Base-by-base conservation (phyloP, 2,329 filamentous ascomycete genomes). In the Pleomassaria siparia region DNA sequence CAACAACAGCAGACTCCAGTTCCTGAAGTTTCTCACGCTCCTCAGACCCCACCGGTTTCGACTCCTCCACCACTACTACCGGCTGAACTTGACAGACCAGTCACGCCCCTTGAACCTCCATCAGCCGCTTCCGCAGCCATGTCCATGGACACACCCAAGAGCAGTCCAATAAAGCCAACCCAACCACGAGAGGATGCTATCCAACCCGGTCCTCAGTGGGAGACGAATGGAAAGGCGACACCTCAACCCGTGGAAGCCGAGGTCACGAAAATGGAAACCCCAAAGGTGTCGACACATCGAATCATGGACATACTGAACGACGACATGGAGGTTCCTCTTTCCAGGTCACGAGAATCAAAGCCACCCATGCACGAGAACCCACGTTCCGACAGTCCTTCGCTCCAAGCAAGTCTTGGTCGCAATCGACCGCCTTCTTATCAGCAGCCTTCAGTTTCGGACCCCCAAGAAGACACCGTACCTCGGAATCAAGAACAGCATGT, bases 291-390 rank as follows among this genome's bases (percentile, higher is more conserved):
- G 2, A 66, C 65, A 2, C 67, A 71, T 33, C 57, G 66, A 13
- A 69, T 72, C 35, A 70, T 64, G 59, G 69, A 72, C 24, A 62
- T 72, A 32, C 43, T 72, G 15, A 72, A 70, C 30, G 56, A 70
- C 35, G 65, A 70, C 43, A 50, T 62, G 36, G 68, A 71, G 30
- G 58, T 60, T 13, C 60, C 61, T 18, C 48, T 59, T 11, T 51
- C 57, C 13, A 61, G 51, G 30, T 46, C 53, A 26, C 55, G 60
- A 36, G 58, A 61, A 25, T 42, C 55, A 26, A 55, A 54, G 25
- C 43, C 51, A 21, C 22, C 55, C 13, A 35, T 40, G 15, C 53
- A 46, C 28, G 58, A 68, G n/a, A 39, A 36, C 18, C 40, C 44
- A 39, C 40, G 35, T 12, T 55, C 53, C 11, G 45, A 46, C 35